Percentiles rank a stretch among this genome's conserved stretches.
Conservation (phyloP, 345 rosid species). For the Syzygium oleosum region DNA sequence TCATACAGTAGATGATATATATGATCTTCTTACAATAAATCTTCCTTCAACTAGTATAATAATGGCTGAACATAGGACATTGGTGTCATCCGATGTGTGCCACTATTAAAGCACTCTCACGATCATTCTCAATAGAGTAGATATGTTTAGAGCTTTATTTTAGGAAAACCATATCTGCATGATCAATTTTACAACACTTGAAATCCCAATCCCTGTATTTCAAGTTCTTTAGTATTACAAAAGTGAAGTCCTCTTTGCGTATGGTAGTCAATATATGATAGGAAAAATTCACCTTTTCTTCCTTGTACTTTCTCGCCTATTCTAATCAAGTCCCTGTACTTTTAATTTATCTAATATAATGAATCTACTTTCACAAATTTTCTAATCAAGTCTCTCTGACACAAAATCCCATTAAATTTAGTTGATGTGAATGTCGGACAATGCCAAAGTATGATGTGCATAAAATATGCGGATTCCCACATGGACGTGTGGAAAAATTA, state of each 20-base stretch:
- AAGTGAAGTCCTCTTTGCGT: neutral
- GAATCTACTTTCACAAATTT: neutral
- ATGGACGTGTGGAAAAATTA: neutral
- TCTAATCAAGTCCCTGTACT: neutral
- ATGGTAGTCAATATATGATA: neutral
- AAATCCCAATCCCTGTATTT: neutral
- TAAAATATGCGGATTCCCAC: neutral
- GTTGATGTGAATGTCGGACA: neutral
- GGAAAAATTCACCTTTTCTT: neutral
- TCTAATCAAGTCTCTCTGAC: neutral
- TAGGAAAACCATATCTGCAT: neutral
- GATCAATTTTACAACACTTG: neutral
- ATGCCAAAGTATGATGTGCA: neutral
- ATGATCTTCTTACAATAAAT: neutral
- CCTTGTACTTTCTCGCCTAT: neutral
- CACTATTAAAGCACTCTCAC: neutral
- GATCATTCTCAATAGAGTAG: neutral
- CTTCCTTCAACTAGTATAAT: neutral
- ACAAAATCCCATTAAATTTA: neutral
- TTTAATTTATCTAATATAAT: neutral
- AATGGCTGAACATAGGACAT: neutral
- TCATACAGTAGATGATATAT: neutral
- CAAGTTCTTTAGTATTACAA: neutral
- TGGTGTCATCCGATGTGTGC: neutral
- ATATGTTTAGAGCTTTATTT: neutral